Conservation (phyloP, 768 basidiomycete species). For the Mycena sanguinolenta region DNA sequence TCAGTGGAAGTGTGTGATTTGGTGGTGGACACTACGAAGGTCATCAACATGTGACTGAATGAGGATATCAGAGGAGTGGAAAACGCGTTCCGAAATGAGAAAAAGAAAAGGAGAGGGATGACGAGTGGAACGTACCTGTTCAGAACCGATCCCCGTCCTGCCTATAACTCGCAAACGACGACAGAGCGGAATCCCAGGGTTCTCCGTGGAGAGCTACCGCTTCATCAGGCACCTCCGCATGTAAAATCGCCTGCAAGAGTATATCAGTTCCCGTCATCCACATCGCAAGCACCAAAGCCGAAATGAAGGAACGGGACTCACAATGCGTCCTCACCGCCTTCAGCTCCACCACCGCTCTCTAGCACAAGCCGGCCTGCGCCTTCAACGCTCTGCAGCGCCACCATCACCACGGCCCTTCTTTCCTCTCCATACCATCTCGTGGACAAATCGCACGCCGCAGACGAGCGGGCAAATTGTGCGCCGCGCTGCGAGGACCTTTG, state of each 20-base stretch:
- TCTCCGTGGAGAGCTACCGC: slow-evolving; percentile 37
- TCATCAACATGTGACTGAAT: not conserved
- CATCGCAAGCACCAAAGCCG: not conserved
- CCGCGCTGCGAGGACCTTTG: slow-evolving; percentile 89
- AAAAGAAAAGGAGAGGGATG: too few species aligned
- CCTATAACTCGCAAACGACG: slow-evolving; percentile 35
- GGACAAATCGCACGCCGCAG: slow-evolving; percentile 79
- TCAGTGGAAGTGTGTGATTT: slow-evolving; percentile 30
- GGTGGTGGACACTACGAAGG: slow-evolving; percentile 18
- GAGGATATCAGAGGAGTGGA: not conserved
- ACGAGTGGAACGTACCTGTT: slow-evolving; percentile 18
- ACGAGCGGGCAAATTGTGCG: slow-evolving; percentile 74
- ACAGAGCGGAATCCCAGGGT: slow-evolving; percentile 28
- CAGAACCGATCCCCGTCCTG: slow-evolving; percentile 39
- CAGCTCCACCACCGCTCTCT: slow-evolving; percentile 38
- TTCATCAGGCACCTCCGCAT: slow-evolving; percentile 43
- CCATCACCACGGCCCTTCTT: slow-evolving; percentile 58
- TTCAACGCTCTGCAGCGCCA: slow-evolving; percentile 40
- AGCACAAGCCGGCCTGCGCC: slow-evolving; percentile 39
- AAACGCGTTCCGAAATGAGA: not conserved
- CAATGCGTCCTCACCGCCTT: slow-evolving; percentile 41
- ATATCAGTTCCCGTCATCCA: not conserved
- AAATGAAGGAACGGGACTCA: too few species aligned
- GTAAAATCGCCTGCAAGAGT: slow-evolving; percentile 42
- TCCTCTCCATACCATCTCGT: slow-evolving; percentile 84